Base-by-base conservation (phyloP, 345 rosid genomes). In the Populus deltoides region DNA sequence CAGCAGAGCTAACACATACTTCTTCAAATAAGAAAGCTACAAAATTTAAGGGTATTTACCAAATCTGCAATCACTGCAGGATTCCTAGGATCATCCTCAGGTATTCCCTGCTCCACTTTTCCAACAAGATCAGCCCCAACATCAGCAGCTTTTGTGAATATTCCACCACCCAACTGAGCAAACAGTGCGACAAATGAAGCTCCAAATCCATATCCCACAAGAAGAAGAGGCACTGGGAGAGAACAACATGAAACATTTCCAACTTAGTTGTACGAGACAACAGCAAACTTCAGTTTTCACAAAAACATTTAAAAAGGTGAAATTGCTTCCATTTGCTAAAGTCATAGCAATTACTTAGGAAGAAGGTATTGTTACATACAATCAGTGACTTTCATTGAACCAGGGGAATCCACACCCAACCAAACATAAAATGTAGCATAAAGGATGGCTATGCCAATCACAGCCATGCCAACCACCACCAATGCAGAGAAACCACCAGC, bases 81-180 rank as follows among this genome's bases (percentile, higher is more conserved):
- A 86, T 96, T 96, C 75, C 99, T 89, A 75, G 99, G 99, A 88
- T 96, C 99, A 90, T 96, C 99, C 88, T 96, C 99, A 4, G 99
- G 99, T 83, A 96, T 96, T 71, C 99, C 99, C 89, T 94, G 98
- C 86, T 96, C 99, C 49, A 96, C 95, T 96, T 96, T 94, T 78
- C 99, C 99, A 73, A 96, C 99, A 43, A 96, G 98, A 79, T 96
- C 99, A 77, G 99, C 99, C 73, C 98, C 99, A 72, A 96, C 98
- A 90, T 96, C 99, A 86, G 99, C 99, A 68, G 98, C 99, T 88
- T 96, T 96, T 38, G 99, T 96, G 79, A 80, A 96, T 86, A 94
- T 96, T 78, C 99, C 99, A 84, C 99, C 99, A 86, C 99, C 99
- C 86, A 96, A 86, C 86, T 96, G 99, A 85, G 99, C 99, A 84